Conservation (phyloP, 2,329 filamentous ascomycete genomes). For the Talaromyces sp. region DNA sequence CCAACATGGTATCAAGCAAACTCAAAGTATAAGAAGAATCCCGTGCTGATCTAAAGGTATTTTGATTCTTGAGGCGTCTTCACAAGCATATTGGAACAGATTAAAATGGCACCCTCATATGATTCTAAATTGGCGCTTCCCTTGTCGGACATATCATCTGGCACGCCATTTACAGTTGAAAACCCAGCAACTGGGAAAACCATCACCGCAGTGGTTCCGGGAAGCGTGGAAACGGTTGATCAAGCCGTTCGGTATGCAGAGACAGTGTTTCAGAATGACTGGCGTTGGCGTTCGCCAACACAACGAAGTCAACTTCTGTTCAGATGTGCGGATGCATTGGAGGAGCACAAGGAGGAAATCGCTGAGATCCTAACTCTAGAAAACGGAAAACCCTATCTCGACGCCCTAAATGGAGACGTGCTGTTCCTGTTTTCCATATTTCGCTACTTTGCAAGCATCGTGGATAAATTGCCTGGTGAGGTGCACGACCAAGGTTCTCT, state of each 20-base stretch:
- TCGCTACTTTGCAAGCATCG: conserved; percentile 23
- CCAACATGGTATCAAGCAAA: too few species aligned
- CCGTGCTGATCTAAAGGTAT: too few species aligned
- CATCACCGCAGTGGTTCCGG: conserved; percentile 45
- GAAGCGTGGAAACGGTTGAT: conserved; percentile 39
- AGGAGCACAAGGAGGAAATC: conserved; percentile 13
- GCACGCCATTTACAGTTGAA: background rate
- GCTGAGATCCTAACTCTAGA: conserved; percentile 17
- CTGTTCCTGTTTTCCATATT: conserved; percentile 16
- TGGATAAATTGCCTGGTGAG: conserved; percentile 22
- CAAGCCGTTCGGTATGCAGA: conserved; percentile 44
- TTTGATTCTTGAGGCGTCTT: too few species aligned
- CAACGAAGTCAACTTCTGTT: conserved; percentile 36
- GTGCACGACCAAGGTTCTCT: conserved; percentile 14
- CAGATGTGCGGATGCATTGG: conserved; percentile 31
- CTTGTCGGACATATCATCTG: background rate
- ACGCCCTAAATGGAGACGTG: conserved; percentile 20
- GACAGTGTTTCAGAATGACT: conserved; percentile 41
- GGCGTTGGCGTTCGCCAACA: conserved; percentile 23
- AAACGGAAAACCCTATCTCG: conserved; percentile 21
- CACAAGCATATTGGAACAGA: too few species aligned
- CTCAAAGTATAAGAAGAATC: too few species aligned
- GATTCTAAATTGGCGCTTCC: too few species aligned
- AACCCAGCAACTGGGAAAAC: background rate
- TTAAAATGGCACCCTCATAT: too few species aligned